phyloP scores from a whole-genome alignment of 768 basidiomycete species.

The Lyophyllum shimeji region DNA sequence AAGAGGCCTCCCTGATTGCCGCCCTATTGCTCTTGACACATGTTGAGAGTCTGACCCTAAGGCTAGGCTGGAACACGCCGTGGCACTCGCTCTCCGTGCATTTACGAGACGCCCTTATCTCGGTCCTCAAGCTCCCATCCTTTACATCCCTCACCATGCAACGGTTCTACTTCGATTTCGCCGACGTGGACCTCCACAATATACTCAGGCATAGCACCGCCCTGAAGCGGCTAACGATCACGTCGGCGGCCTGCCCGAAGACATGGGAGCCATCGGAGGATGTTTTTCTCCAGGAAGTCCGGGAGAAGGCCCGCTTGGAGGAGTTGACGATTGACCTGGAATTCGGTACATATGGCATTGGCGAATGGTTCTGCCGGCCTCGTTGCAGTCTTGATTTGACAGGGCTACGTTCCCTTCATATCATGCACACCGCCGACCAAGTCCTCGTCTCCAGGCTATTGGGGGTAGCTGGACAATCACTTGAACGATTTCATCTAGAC shows the following conservation, averaged over 20 bases:
- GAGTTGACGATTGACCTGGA: conserved; percentile 1
- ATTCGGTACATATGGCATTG: background rate
- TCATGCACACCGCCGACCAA: background rate
- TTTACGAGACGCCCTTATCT: background rate
- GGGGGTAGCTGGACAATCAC: background rate
- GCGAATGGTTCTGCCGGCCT: conserved; percentile 7
- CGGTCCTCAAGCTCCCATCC: conserved; percentile 2
- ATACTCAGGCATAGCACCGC: conserved; percentile 1
- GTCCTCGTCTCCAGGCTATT: background rate
- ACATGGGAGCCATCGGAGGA: background rate
- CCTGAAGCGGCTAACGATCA: conserved; percentile 6
- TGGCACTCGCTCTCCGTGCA: background rate
- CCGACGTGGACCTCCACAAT: conserved; percentile 2
- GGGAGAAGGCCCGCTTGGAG: background rate
- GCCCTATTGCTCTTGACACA: background rate
- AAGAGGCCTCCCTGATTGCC: background rate
- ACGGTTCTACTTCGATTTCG: background rate
- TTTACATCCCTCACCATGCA: conserved; percentile 1
- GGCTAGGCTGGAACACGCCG: background rate
- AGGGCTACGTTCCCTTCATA: background rate
- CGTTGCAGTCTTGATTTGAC: conserved; percentile 8
- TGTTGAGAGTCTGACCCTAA: conserved; percentile 2
- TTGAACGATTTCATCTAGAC: background rate
- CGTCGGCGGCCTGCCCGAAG: background rate
- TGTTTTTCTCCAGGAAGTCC: background rate